A percentile compares a stretch with the other conserved stretches of the same genome.
phyloP scores from a whole-genome alignment of 306 rosid species.

The Echinosophora koreensis region DNA sequence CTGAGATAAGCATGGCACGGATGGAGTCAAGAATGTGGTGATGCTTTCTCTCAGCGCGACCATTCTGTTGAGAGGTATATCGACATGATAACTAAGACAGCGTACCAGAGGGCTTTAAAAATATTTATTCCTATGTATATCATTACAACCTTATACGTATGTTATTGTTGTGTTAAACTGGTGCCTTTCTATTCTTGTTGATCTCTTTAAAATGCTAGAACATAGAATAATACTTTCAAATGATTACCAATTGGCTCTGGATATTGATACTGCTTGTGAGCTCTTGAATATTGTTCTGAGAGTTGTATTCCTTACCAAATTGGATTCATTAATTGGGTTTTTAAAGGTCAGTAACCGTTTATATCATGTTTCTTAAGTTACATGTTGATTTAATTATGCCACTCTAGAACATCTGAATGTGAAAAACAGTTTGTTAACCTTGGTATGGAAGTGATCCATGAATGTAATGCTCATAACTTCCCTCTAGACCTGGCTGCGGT shows the following conservation, averaged over 20 bases:
- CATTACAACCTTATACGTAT: conserved; percentile 48
- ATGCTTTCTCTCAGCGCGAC: too few relatives aligned
- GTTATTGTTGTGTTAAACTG: neutral
- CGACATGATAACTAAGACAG: too few relatives aligned
- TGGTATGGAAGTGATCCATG: too few relatives aligned
- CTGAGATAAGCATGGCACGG: too few relatives aligned
- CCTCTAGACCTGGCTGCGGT: too few relatives aligned
- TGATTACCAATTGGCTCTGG: conserved; percentile 54
- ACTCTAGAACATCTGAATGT: neutral
- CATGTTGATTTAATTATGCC: neutral
- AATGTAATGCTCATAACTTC: too few relatives aligned
- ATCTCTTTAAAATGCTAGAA: neutral
- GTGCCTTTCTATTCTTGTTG: neutral
- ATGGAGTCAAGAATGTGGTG: too few relatives aligned
- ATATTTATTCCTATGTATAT: conserved; percentile 55
- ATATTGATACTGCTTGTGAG: conserved; percentile 51
- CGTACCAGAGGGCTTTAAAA: conserved; percentile 41
- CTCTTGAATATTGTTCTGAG: conserved; percentile 53
- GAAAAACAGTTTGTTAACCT: neutral
- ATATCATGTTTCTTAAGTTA: neutral
- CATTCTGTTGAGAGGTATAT: too few relatives aligned
- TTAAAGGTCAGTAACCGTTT: conserved; percentile 49
- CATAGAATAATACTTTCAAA: conserved; percentile 45
- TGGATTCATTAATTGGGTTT: conserved; percentile 45
- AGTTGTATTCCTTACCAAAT: conserved; percentile 42